Conservation (phyloP, 2,329 filamentous ascomycete species). For the Cladophialophora carrionii region DNA sequence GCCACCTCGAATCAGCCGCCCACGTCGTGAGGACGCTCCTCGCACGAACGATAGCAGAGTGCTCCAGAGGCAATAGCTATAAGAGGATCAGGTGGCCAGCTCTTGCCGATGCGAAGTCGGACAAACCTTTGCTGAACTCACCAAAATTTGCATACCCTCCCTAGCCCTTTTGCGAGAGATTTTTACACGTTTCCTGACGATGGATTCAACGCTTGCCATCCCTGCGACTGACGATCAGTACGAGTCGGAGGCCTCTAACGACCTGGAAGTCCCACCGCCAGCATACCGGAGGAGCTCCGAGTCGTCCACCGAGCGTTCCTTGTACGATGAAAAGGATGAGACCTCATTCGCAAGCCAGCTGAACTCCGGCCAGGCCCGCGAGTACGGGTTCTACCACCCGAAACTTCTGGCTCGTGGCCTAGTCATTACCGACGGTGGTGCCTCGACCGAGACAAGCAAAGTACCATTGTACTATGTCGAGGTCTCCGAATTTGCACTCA, state of each 20-base stretch:
- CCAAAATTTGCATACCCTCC: background rate
- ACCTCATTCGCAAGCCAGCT: background rate
- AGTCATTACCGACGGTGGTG: conserved; percentile 12
- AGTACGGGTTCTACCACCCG: conserved; percentile 20
- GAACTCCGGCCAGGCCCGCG: background rate
- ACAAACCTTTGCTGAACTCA: background rate
- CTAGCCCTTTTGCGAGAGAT: background rate
- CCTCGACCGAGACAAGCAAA: conserved; percentile 11
- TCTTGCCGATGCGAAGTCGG: background rate
- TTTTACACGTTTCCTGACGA: background rate
- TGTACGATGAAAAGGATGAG: conserved; percentile 19
- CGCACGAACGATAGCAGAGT: background rate
- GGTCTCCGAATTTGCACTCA: conserved; percentile 13
- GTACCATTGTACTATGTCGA: conserved; percentile 18
- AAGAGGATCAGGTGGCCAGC: background rate
- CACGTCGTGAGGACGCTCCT: background rate
- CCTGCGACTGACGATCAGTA: background rate
- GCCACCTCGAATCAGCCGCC: background rate
- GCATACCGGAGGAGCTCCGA: conserved; percentile 16
- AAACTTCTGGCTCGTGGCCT: conserved; percentile 8
- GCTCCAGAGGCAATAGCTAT: background rate
- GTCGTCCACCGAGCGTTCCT: conserved; percentile 17
- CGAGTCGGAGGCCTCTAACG: conserved; percentile 13
- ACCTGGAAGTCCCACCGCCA: conserved; percentile 5
- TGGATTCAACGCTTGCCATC: conserved; percentile 10